A percentile compares a stretch with the other conserved stretches of the same genome.
These are phyloP conservation scores for Apodospora peruviana DNA, from an alignment of 495 filamentous ascomycete genomes.

Conservation along the genomic window DNA sequence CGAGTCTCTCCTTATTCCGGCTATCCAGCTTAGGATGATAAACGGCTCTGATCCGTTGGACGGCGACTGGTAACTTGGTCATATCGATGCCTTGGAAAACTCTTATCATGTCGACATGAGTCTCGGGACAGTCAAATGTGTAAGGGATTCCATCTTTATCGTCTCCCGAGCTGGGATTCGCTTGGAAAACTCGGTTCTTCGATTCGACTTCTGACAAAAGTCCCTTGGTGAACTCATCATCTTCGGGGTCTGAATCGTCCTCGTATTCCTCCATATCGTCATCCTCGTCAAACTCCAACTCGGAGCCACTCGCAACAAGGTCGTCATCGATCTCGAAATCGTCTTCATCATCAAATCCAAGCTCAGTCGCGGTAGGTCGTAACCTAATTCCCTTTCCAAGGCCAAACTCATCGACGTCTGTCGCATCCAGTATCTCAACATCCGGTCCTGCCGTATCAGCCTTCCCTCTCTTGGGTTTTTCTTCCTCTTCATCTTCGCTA, in stretches of 20 bases:
- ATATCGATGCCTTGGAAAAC: conserved; percentile 53
- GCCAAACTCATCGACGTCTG: conserved; percentile 49
- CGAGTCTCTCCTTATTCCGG: conserved; percentile 79
- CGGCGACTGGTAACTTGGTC: conserved; percentile 65
- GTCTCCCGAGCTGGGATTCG: conserved; percentile 21
- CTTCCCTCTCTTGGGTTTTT: conserved; percentile 37
- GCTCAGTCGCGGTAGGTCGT: conserved; percentile 38
- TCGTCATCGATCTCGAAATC: conserved; percentile 88
- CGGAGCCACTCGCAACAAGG: conserved; percentile 64
- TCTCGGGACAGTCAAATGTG: conserved; percentile 78
- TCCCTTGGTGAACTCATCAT: conserved; percentile 65
- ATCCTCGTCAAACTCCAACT: conserved; percentile 51
- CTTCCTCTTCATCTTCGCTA: conserved; percentile 46
- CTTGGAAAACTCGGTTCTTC: conserved; percentile 38
- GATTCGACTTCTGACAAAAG: conserved; percentile 50
- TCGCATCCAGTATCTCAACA: conserved; percentile 27
- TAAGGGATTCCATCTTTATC: conserved; percentile 59
- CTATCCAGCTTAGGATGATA: conserved; percentile 81
- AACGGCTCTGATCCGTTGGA: conserved; percentile 81
- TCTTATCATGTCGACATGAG: conserved; percentile 65
- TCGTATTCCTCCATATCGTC: conserved; percentile 42
- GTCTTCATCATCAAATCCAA: conserved; percentile 80
- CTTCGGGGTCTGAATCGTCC: conserved; percentile 37
- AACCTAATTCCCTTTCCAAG: conserved; percentile 50
- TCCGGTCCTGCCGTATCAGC: conserved; percentile 13